Base-by-base conservation (phyloP, 306 rosid genomes). In the Gynostemma pentaphyllum region DNA sequence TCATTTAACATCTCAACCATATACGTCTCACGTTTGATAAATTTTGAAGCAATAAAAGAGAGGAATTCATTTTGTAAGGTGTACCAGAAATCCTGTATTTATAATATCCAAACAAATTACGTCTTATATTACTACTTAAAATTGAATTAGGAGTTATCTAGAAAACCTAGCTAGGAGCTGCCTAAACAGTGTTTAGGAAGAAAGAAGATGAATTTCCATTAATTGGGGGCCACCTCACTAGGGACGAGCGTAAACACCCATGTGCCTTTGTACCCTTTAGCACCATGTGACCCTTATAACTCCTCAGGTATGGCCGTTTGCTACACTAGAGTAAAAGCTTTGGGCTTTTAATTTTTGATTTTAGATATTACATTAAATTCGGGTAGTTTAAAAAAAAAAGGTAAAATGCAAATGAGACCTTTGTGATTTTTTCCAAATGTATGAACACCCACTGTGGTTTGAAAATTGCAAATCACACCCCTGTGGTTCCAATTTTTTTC, bases 201-300 rank as follows among this genome's bases (percentile, higher is more conserved):
- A 34, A 55, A 44, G 52, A 46, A 47, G 52, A 47, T 5, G 12
- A 32, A 3, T 44, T 32, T 56, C 10, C 21, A 56, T 36, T 9
- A 26, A 56, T 18, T 18, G 64, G 2, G 63, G 64, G 45, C 64
- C 64, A 34, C 64, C 15, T 19, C 24, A 18, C 19, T 39, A 30
- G 18, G 19, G 29, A 34, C 9, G 34, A 56, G 45, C 4, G 64
- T 56, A 56, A 44, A 34, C 26, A 18, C 16, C 64, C 64, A 56
- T 56, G 45, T 56, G 45, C 14, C 4, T 4, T n/a, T 16, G 62
- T 55, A 55, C 44, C 61, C 62, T 55, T 54, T 15, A 18, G n/a
- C n/a, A n/a, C 62, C 62, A 55, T 55, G 62, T 55, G 62, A 55
- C 42, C 26, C 9, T 30, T 55, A 3, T 55, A 55, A 32, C 44